These are phyloP conservation scores for Flueggea neowawraea DNA, from an alignment of 441 rosid species.

Conservation along the genomic window DNA sequence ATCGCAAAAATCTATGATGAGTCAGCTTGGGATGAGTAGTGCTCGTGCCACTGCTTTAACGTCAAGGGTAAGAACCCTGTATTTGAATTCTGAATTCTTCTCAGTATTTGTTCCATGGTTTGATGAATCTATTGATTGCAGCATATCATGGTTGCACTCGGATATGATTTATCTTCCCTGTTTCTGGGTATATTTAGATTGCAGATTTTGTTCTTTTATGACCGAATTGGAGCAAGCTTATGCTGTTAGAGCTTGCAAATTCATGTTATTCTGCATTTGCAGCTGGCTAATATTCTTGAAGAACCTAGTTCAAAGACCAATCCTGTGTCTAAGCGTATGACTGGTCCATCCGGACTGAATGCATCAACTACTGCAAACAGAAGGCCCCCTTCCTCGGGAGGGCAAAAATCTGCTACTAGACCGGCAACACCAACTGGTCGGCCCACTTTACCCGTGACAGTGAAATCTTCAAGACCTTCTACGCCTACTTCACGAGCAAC, in stretches of 20 bases:
- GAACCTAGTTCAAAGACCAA: conserved; percentile 42
- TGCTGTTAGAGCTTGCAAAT: conserved; percentile 20
- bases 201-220: background rate
- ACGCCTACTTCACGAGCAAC: conserved; percentile 55
- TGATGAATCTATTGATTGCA: conserved; percentile 1
- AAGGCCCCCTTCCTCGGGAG: conserved; percentile 59
- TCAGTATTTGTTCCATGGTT: conserved; percentile 2
- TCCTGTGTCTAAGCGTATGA: conserved; percentile 23
- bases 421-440: conserved; percentile 58
- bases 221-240: background rate
- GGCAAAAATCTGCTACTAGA: conserved; percentile 31
- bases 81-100: conserved; percentile 12
- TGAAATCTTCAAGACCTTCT: conserved; percentile 52
- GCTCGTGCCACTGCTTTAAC: conserved; percentile 49
- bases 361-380: conserved; percentile 29
- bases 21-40: conserved; percentile 39
- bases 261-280: conserved; percentile 27
- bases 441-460: conserved; percentile 29
- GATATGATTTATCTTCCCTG: background rate
- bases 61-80: conserved; percentile 53
- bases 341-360: conserved; percentile 21
- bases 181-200: background rate
- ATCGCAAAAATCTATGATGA: conserved; percentile 31
- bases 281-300: conserved; percentile 62
- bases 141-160: too few relatives aligned